Evolutionary conservation across 2,329 filamentous ascomycete species (phyloP), one percentile per base, ranked within the genome.

Genomic region (Pseudofabraea citricarpa): DNA sequence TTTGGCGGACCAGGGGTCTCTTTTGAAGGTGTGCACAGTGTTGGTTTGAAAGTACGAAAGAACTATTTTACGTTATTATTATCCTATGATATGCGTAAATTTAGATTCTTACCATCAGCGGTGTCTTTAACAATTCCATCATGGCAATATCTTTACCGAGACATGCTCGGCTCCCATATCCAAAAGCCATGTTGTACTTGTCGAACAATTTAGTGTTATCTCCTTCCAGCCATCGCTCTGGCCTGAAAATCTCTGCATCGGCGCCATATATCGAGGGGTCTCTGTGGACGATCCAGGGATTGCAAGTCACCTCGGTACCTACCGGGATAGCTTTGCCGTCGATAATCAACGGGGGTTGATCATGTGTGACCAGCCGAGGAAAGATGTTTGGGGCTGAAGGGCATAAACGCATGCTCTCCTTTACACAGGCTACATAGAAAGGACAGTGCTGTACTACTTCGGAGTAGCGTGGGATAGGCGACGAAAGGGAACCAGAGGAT

Each of bases 241-340:
- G 85, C 4, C 79, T 64, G 60, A 75, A 90, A 0, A 57, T 61
- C 38, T 87, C 78, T 2, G 77, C 76, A 45, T 88, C 79, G 0
- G 66, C 56, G 3, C 84, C 84, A 55, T 85, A 90, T 29, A 88
- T 69, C 43, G 80, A 75, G 3, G 73, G 69, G 3, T 79, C 73
- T 5, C 81, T 74, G 52, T 89, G 85, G 27, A 89, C 69, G 18
- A 87, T 76, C 83, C 83, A 88, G 0, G 84, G 77, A 37, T 80
- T 86, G 57, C 79, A 84, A 7, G 84, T 85, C 1, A 87, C 81
- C 45, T 84, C 81, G 0, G 83, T 86, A 15, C 84, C 84, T 37
- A 37, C 35, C 12, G 20, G 35, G 21, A 37, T n/a, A 9, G n/a
- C 18, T 24, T 37, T 37, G 10, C 35, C 35, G 6, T n/a, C 21